Evolutionary conservation across 441 rosid species (phyloP).

Genomic region (Pelargonium cotyledonis): DNA sequence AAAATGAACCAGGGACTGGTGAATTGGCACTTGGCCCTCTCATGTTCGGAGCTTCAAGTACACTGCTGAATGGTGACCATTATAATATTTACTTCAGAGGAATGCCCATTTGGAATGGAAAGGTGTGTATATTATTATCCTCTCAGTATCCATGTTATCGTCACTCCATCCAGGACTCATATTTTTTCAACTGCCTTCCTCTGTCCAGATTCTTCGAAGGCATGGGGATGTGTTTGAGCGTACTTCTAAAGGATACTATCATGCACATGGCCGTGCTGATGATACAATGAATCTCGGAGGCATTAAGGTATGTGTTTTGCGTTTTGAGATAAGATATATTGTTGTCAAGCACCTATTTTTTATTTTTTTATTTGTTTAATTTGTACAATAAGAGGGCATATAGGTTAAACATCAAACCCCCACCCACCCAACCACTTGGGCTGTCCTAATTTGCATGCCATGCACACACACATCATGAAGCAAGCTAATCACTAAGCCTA

Average conservation of each 20-base stretch:
- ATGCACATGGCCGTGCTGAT: conserved; percentile 91
- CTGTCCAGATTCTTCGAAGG: conserved; percentile 60
- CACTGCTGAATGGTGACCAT: conserved; percentile 70
- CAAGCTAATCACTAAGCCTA: neutral
- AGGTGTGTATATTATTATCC: conserved; percentile 32
- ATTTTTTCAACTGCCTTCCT: conserved; percentile 8
- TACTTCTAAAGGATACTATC: conserved; percentile 72
- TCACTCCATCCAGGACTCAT: neutral
- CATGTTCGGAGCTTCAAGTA: conserved; percentile 78
- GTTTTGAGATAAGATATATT: neutral
- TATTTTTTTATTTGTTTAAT: neutral
- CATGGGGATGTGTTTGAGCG: conserved; percentile 88
- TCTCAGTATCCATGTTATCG: conserved; percentile 8
- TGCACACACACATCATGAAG: neutral
- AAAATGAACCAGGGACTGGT: conserved; percentile 55
- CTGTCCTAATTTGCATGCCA: neutral
- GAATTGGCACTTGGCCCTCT: conserved; percentile 76
- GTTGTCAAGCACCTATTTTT: neutral
- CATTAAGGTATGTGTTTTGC: conserved; percentile 54
- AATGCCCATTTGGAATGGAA: conserved; percentile 75
- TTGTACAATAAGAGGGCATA: neutral
- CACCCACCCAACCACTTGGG: neutral
- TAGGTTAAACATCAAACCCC: too few species aligned
- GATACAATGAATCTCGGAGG: conserved; percentile 98
- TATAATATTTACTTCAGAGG: conserved; percentile 67